Conservation (phyloP, 768 basidiomycete species). For the Leucosporidium yakuticum region DNA sequence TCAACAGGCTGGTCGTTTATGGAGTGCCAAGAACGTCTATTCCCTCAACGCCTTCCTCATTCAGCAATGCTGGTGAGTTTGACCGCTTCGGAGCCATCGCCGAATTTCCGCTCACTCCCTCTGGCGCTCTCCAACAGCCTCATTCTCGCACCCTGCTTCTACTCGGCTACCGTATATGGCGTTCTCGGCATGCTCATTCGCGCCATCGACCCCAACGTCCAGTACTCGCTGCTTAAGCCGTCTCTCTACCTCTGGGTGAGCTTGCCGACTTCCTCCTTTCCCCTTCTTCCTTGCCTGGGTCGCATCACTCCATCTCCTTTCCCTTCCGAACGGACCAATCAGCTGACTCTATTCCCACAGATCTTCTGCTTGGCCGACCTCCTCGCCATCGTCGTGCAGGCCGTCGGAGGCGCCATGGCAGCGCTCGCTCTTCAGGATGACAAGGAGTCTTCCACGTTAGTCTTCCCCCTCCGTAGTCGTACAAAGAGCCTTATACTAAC, state of each 20-base stretch:
- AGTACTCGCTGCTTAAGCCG: constrained; percentile 33
- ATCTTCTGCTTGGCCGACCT: constrained; percentile 41
- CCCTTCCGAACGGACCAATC: too few relatives aligned
- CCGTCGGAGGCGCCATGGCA: constrained; percentile 41
- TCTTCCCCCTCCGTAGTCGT: background rate
- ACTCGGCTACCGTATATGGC: constrained; percentile 41
- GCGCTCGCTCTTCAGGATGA: constrained; percentile 36
- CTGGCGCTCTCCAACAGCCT: constrained; percentile 30
- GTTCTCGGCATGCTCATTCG: constrained; percentile 41
- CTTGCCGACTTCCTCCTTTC: background rate
- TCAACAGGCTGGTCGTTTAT: constrained; percentile 39
- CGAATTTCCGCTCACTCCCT: background rate
- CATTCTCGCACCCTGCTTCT: constrained; percentile 43
- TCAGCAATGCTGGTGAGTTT: background rate
- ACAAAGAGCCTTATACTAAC: background rate
- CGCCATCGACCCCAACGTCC: constrained; percentile 33
- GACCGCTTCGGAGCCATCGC: background rate
- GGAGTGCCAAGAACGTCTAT: constrained; percentile 38
- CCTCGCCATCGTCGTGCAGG: constrained; percentile 42
- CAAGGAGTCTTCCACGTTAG: constrained; percentile 5
- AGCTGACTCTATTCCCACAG: background rate
- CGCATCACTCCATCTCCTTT: too few relatives aligned
- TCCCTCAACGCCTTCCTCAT: constrained; percentile 32
- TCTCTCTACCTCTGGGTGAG: constrained; percentile 36
- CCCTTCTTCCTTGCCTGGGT: background rate